Evolutionary conservation across 176 grass and related monocot species (phyloP).

Genomic region (Bromus sterilis): DNA sequence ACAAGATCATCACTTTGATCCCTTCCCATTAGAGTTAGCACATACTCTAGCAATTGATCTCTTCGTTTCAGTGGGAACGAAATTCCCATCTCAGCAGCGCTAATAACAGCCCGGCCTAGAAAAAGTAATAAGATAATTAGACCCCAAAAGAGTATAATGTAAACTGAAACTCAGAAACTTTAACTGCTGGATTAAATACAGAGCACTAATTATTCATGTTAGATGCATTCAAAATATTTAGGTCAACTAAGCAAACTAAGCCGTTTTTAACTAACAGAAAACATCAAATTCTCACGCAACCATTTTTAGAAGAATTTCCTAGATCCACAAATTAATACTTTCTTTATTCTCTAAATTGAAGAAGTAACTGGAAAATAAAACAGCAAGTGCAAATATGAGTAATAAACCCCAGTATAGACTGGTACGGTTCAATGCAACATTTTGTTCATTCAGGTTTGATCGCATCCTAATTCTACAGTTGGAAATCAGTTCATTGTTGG

Average conservation of each 20-base stretch:
- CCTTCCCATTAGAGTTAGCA: slow-evolving; percentile 97
- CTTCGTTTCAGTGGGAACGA: slow-evolving; percentile 94
- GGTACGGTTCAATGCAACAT: too few relatives aligned
- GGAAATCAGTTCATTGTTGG: background rate
- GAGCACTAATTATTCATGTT: background rate
- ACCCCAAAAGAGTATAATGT: background rate
- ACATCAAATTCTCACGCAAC: background rate
- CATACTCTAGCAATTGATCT: slow-evolving; percentile 90
- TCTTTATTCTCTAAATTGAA: background rate
- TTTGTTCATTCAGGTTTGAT: background rate
- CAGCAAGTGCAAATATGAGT: too few relatives aligned
- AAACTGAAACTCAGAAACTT: slow-evolving; percentile 7
- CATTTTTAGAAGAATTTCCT: background rate
- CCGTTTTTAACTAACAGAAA: background rate
- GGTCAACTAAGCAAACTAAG: background rate
- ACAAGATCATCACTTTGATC: slow-evolving; percentile 79
- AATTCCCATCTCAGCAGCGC: slow-evolving; percentile 85
- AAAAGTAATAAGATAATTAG: background rate
- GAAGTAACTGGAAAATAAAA: too few relatives aligned
- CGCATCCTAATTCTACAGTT: background rate
- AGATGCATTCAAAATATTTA: slow-evolving; percentile 3
- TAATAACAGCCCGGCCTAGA: slow-evolving; percentile 85
- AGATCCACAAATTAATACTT: background rate
- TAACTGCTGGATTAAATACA: slow-evolving; percentile 5
- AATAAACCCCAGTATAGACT: too few relatives aligned